These are phyloP conservation scores for Gypsophila paniculata DNA, from an alignment of 179 eudicot genomes.

Conservation along the genomic window DNA sequence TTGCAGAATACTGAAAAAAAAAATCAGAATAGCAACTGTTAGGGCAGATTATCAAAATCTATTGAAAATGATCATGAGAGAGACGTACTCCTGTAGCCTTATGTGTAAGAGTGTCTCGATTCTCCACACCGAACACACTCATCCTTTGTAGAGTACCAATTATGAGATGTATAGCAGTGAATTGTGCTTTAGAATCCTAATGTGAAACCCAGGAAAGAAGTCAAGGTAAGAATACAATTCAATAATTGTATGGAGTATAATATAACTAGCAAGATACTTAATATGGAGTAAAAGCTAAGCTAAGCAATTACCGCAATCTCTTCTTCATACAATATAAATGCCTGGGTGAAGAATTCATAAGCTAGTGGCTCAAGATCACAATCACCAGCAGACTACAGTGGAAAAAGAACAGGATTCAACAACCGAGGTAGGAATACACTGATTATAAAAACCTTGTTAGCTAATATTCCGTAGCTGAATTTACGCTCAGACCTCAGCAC, in stretches of 20 bases:
- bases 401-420: constrained; percentile 13
- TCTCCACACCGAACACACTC: constrained; percentile 88
- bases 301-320: constrained; percentile 68
- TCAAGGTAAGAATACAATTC: neutral
- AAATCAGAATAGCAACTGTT: neutral
- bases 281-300: neutral
- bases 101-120: constrained; percentile 90
- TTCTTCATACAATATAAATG: constrained; percentile 87
- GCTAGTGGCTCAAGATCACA: constrained; percentile 93
- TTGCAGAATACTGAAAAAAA: constrained; percentile 75
- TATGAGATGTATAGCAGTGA: constrained; percentile 88
- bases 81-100: constrained; percentile 90
- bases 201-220: constrained; percentile 13
- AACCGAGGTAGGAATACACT: constrained; percentile 12
- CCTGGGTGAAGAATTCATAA: constrained; percentile 90
- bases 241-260: neutral
- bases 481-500: constrained; percentile 71
- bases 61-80: constrained; percentile 6
- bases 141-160: constrained; percentile 91
- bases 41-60: neutral
- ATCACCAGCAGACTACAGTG: constrained; percentile 78
- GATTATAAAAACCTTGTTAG: neutral
- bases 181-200: constrained; percentile 90
- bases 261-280: neutral
- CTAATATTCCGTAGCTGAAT: neutral